Evolutionary conservation across 2,329 filamentous ascomycete species (phyloP), one percentile per base, ranked within the genome.

Genomic region (Epichloe bromicola): DNA sequence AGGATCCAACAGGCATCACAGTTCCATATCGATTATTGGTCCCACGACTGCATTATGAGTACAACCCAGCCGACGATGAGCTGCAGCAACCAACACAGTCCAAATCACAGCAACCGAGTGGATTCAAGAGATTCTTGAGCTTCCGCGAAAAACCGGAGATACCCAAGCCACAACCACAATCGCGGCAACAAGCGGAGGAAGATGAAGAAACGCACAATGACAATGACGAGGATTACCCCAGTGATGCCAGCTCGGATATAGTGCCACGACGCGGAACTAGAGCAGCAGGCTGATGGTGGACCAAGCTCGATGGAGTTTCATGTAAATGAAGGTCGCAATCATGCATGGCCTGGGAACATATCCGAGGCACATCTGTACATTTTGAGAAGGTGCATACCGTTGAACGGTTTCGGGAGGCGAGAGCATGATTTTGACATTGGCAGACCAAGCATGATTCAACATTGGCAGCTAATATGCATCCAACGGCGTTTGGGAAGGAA

Each of bases 1-100:
- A 80, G 55, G 89, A 98, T 59, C 91, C 93, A 1, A 78, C 86
- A 0, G 94, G 93, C 14, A 88, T 88, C 56, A 98, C 93, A 0
- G 79, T 82, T 48, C 88, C 89, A 8, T 98, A 98, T 65, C 76
- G 88, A 39, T 70, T 98, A 5, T 75, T 97, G 2, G 83, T 98
- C 5, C 93, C 94, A 11, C 80, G 82, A 49, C 70, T 98, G 48
- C 76, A 75, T 67, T 83, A 82, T 52, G 74, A 78, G 48, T 74
- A 78, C 54, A 64, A 68, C 15, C 62, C 63, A 2, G 69, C 70
- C 49, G 68, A 70, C 4, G 67, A 70, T n/a, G 63, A 67, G 20
- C 38, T 59, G 45, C 55, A 36, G 30, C 49, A 51, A 23, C 23
- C 53, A 11, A 54, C 52, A 11, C 19, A 26, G 7, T 44, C 40